A percentile compares a stretch with the other conserved stretches of the same genome.
These are phyloP conservation scores for Bruguiera parviflora DNA, from an alignment of 345 rosid genomes.

Conservation along the genomic window DNA sequence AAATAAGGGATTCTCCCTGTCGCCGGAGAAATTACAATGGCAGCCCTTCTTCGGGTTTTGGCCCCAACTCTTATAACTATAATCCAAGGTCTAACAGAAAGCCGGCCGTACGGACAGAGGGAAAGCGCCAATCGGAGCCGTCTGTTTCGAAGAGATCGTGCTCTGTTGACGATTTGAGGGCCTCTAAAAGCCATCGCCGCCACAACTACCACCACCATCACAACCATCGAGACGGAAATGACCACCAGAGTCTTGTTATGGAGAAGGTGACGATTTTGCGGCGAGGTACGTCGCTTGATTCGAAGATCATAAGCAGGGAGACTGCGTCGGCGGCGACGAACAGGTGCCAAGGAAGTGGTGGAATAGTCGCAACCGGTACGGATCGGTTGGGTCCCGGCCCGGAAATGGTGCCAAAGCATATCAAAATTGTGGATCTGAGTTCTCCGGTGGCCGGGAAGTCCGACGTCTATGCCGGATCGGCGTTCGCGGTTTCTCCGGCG, in stretches of 20 bases:
- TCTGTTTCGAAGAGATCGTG: constrained; percentile 31
- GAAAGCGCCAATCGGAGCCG: constrained; percentile 40
- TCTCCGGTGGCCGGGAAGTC: constrained; percentile 25
- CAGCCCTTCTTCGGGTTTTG: background rate
- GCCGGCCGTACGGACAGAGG: constrained; percentile 33
- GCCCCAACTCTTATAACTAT: background rate
- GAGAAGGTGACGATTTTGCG: constrained; percentile 50
- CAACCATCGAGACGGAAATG: background rate
- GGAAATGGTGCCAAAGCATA: constrained; percentile 31
- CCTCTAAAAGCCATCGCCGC: constrained; percentile 12
- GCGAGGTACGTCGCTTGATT: constrained; percentile 55
- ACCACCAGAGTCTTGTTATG: constrained; percentile 14
- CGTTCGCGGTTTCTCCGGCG: constrained; percentile 49
- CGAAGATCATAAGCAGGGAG: constrained; percentile 30
- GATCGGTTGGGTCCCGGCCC: constrained; percentile 29
- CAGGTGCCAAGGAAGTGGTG: background rate
- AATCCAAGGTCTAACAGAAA: constrained; percentile 37
- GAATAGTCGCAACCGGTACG: constrained; percentile 22
- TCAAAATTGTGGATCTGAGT: constrained; percentile 21
- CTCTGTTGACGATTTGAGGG: constrained; percentile 38
- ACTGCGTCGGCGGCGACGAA: background rate
- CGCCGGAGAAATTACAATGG: constrained; percentile 43
- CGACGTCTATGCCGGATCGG: constrained; percentile 57
- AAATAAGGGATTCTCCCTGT: constrained; percentile 44
- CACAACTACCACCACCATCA: background rate